Evolutionary conservation across 805 yeast genomes (phyloP), one percentile per base, ranked within the genome.

Genomic region (Candida wancherniae): DNA sequence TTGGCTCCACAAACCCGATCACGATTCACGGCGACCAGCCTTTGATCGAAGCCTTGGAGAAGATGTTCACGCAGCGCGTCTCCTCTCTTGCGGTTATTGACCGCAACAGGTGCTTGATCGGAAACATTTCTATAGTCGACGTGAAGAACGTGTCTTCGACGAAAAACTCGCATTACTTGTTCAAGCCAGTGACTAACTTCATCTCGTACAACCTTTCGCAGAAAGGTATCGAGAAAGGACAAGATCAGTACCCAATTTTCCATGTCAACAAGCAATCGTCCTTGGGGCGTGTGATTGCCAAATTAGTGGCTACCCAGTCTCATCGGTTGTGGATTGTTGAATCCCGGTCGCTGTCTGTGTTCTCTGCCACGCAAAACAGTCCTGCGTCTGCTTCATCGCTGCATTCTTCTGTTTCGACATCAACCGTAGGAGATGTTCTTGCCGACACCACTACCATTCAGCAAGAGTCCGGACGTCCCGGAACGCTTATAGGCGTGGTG

Each of bases 201-300:
- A 77, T 90, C 36, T 77, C 94, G 9, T 81, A 87, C 40, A 87
- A 88, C 39, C 71, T 92, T 42, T 80, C 83, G 42, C 80, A 80
- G 33, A 79, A 95, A 52, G 98, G 98, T 13, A 69, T 90, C 19
- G 94, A 82, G 50, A 88, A 87, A 52, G 96, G 96, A 31, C 87
- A 88, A 58, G 98, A 90, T 63, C 86, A 94, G 24, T 90, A 82
- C 69, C 98, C 98, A 11, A 90, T 92, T 23, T 90, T 90, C 71
- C 95, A 90, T 55, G 96, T 90, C 15, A 80, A 84, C 40, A 75
- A 77, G 39, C 71, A 73, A 23, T 77, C 94, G 7, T 79, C 92
- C 0, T 68, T 92, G 29, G 94, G 86, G 19, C 74, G 95, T 55
- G 86, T 94, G 6, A 73, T 92, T 50, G 97, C 97, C 19, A 90